A percentile compares a stretch with the other conserved stretches of the same genome.
Evolutionary conservation across 371 early-diverging fungal species (phyloP).

Genomic region (Mucor velutinosus): DNA sequence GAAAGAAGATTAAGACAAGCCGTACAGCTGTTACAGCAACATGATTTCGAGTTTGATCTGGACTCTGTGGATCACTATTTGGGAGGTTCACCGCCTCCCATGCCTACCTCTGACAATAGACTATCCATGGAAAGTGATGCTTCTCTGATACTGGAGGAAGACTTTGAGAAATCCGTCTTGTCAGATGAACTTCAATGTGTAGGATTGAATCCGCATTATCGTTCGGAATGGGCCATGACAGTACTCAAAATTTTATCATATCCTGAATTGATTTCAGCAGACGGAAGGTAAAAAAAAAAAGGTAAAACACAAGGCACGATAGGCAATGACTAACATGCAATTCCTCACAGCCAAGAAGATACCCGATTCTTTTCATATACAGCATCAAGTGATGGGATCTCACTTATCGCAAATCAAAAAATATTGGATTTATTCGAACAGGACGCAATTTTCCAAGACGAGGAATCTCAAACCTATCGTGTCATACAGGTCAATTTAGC

Average conservation of each 20-base stretch:
- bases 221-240: slow-evolving; percentile 59
- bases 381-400: slow-evolving; percentile 71
- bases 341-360: slow-evolving; percentile 12
- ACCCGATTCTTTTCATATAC: slow-evolving; percentile 74
- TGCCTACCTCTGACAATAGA: not conserved
- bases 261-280: slow-evolving; percentile 40
- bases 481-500: slow-evolving; percentile 76
- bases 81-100: slow-evolving; percentile 11
- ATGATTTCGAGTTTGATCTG: slow-evolving; percentile 57
- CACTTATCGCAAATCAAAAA: slow-evolving; percentile 65
- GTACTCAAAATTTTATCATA: slow-evolving; percentile 70
- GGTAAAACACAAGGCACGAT: not conserved
- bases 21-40: slow-evolving; percentile 52
- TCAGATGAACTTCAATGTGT: slow-evolving; percentile 62
- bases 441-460: slow-evolving; percentile 60
- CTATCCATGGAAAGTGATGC: slow-evolving; percentile 7
- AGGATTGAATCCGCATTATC: slow-evolving; percentile 61
- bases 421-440: slow-evolving; percentile 65
- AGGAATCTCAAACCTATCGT: slow-evolving; percentile 58
- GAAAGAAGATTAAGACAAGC: slow-evolving; percentile 63
- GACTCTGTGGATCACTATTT: slow-evolving; percentile 40
- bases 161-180: slow-evolving; percentile 41
- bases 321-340: not conserved
- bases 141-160: slow-evolving; percentile 24
- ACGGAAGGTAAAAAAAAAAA: slow-evolving; percentile 17